Conservation (phyloP, 176 grass and related monocot genomes). For the Zoysia japonica region DNA sequence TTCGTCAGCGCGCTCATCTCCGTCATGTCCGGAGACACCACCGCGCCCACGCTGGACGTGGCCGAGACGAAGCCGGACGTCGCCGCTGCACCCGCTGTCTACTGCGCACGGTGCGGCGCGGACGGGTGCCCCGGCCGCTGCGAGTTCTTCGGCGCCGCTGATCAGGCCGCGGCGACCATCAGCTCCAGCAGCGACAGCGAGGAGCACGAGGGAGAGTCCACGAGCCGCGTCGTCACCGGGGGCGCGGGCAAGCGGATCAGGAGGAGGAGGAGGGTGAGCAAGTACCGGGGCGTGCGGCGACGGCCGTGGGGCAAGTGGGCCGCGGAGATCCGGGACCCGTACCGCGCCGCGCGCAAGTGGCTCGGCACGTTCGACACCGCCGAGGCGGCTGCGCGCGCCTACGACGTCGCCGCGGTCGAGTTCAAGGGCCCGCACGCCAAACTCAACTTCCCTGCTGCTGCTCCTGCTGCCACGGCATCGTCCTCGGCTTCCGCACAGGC, state of each 20-base stretch:
- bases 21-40: no score
- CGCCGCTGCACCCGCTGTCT: conserved; percentile 2
- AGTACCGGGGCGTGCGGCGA: conserved; percentile 68
- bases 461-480: not conserved
- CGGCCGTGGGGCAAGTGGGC: conserved; percentile 85
- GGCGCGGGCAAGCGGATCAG: conserved; percentile 39
- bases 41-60: not conserved
- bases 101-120: conserved; percentile 41
- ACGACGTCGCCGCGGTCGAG: conserved; percentile 70
- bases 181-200: conserved; percentile 39
- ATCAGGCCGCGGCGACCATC: not conserved
- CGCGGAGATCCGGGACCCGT: conserved; percentile 88
- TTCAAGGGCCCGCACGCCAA: conserved; percentile 64
- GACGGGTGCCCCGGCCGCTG: conserved; percentile 58
- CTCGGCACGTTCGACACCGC: conserved; percentile 89
- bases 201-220: conserved; percentile 14
- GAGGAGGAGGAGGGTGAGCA: conserved; percentile 38
- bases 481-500: not conserved
- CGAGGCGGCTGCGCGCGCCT: conserved; percentile 70
- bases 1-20: no score
- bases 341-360: conserved; percentile 74
- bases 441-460: conserved; percentile 62
- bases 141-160: not conserved
- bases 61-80: not conserved
- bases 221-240: not conserved